These are phyloP conservation scores for Fragilariopsis cylindrus DNA, from an alignment of 108 stramenopile genomes.

Conservation along the genomic window DNA sequence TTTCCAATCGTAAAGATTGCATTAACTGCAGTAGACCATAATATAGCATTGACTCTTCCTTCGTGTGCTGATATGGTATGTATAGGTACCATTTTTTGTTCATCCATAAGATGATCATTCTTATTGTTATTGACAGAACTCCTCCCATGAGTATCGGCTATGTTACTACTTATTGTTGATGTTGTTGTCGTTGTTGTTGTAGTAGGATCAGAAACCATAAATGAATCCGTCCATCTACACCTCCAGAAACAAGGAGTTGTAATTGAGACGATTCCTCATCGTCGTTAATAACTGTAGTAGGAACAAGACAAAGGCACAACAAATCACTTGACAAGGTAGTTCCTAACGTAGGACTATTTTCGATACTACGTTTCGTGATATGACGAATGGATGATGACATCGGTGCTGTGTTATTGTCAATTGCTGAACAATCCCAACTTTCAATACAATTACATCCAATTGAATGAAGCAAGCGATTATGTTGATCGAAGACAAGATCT, in stretches of 20 bases:
- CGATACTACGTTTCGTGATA: conserved; percentile 38
- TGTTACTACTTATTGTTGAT: not conserved
- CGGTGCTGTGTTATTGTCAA: not conserved
- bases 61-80: conserved; percentile 29
- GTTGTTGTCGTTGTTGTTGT: not conserved
- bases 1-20: conserved; percentile 44
- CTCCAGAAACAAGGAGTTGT: conserved; percentile 38
- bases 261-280: conserved; percentile 3
- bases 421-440: conserved; percentile 32
- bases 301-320: conserved; percentile 41
- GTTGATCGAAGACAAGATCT: conserved; percentile 27
- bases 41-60: conserved; percentile 45
- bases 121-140: too few species aligned
- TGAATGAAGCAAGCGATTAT: conserved; percentile 30
- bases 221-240: conserved; percentile 59
- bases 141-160: not conserved
- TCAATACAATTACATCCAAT: conserved; percentile 66
- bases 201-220: conserved; percentile 27
- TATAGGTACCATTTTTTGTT: conserved; percentile 9
- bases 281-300: conserved; percentile 3
- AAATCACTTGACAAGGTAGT: conserved; percentile 56
- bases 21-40: conserved; percentile 25
- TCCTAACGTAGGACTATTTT: conserved; percentile 41
- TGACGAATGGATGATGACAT: conserved; percentile 23
- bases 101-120: not conserved